Percentiles rank a stretch among this genome's conserved stretches.
Conservation (phyloP, 345 rosid genomes). For the Citrus reticulata region DNA sequence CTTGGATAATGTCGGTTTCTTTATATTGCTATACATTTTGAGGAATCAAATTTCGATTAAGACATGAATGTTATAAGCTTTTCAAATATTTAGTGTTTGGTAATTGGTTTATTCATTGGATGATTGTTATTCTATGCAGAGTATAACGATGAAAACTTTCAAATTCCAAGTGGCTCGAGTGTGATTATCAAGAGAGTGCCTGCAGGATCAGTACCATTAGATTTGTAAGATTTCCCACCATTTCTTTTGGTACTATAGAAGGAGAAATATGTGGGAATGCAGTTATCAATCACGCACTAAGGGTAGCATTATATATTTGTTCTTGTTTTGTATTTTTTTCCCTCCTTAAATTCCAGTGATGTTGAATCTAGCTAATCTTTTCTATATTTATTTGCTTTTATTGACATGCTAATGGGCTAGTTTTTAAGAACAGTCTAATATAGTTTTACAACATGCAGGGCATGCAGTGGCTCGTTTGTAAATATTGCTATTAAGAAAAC, state of each 20-base stretch:
- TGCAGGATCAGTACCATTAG: slow-evolving; percentile 21
- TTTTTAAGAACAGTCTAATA: background rate
- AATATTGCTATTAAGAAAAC: background rate
- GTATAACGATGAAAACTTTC: slow-evolving; percentile 26
- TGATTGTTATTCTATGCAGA: slow-evolving; percentile 24
- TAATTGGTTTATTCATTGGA: background rate
- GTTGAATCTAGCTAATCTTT: background rate
- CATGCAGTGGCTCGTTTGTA: slow-evolving; percentile 4
- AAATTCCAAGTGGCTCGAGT: slow-evolving; percentile 41
- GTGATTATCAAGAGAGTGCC: slow-evolving; percentile 53
- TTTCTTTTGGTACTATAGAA: background rate
- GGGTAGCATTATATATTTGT: background rate
- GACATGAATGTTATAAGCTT: background rate
- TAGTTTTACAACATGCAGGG: slow-evolving; percentile 13
- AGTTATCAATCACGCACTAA: background rate
- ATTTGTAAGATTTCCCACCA: slow-evolving; percentile 18
- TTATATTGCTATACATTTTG: background rate
- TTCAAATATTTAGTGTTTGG: background rate
- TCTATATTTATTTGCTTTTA: background rate
- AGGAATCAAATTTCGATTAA: background rate
- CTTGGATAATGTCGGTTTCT: background rate
- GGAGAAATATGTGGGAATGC: background rate
- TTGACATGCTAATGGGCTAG: background rate
- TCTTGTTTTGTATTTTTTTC: background rate
- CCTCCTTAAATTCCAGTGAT: background rate